Conservation (phyloP, 306 rosid genomes). For the Trifolium subterraneum region DNA sequence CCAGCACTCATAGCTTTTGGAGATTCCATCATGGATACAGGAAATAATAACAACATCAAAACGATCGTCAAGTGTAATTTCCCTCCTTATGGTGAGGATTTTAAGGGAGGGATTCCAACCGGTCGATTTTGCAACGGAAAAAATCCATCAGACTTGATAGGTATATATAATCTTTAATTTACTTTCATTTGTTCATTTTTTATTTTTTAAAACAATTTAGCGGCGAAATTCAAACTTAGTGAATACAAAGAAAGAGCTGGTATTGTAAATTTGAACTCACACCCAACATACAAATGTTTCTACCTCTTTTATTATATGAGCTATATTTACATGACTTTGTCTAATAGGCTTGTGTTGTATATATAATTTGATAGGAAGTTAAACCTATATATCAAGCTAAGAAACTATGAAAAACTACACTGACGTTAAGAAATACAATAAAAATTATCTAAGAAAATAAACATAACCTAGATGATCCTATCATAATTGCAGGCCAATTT, state of each 20-base stretch:
- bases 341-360: not conserved
- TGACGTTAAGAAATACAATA: too few relatives aligned
- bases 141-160: constrained; percentile 47
- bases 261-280: too few relatives aligned
- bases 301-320: not conserved
- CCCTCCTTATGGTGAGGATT: constrained; percentile 54
- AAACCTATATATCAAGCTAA: too few relatives aligned
- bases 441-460: too few relatives aligned
- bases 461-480: too few relatives aligned
- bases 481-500: not conserved
- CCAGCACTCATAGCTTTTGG: constrained; percentile 78
- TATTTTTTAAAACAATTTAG: too few relatives aligned
- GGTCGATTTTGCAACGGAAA: constrained; percentile 57
- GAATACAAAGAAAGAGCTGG: too few relatives aligned
- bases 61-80: constrained; percentile 48
- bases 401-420: too few relatives aligned
- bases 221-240: too few relatives aligned
- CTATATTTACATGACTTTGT: not conserved
- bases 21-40: constrained; percentile 82
- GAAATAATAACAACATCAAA: constrained; percentile 59
- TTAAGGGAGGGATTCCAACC: constrained; percentile 50
- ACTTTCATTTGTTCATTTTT: not conserved
- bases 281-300: too few relatives aligned
- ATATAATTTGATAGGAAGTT: too few relatives aligned
- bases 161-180: constrained; percentile 15